Conservation (phyloP, 2,329 filamentous ascomycete species). For the Zymoseptoria ardabiliae region DNA sequence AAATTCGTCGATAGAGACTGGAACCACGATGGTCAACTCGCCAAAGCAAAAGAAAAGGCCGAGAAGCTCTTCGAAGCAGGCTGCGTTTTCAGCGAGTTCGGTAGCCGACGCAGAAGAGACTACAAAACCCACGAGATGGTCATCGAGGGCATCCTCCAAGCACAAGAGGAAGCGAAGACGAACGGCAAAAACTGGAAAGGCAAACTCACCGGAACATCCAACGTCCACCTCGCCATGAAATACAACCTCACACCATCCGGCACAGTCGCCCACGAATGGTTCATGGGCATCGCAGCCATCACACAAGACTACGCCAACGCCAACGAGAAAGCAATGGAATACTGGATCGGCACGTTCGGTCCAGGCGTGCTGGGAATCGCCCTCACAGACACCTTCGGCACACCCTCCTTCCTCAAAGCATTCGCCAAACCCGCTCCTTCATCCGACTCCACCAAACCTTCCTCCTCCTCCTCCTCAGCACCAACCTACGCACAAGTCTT, state of each 20-base stretch:
- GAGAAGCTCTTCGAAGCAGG: conserved; percentile 68
- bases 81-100: conserved; percentile 90
- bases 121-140: conserved; percentile 94
- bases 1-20: conserved; percentile 92
- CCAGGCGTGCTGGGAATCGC: conserved; percentile 68
- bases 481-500: conserved; percentile 74
- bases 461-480: conserved; percentile 11
- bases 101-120: conserved; percentile 78
- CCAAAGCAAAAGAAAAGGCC: conserved; percentile 77
- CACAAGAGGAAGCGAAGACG: conserved; percentile 61
- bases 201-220: conserved; percentile 80
- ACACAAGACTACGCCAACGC: conserved; percentile 76
- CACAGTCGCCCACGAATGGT: conserved; percentile 96
- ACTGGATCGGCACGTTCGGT: conserved; percentile 90
- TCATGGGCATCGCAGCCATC: conserved; percentile 95
- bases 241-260: conserved; percentile 78
- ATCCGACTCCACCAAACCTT: conserved; percentile 17
- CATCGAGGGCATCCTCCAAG: conserved; percentile 74
- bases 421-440: conserved; percentile 61
- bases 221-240: conserved; percentile 94
- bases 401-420: conserved; percentile 74
- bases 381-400: conserved; percentile 94
- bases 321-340: conserved; percentile 73
- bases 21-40: conserved; percentile 79
- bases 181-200: conserved; percentile 54